phyloP scores from a whole-genome alignment of 768 basidiomycete genomes.

The Termitomyces sp. region DNA sequence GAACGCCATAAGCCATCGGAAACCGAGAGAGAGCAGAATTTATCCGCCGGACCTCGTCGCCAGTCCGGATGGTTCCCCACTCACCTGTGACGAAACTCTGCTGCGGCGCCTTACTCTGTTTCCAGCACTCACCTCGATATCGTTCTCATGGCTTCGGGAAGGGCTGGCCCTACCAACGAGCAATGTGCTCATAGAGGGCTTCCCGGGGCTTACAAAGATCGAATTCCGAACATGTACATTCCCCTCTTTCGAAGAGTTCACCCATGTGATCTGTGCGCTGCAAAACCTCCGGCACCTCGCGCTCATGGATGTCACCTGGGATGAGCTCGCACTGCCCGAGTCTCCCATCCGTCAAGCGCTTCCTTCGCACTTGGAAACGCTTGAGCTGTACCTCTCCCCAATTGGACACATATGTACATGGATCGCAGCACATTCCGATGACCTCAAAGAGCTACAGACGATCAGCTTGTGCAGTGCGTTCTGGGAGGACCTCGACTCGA shows the following conservation, averaged over 20 bases:
- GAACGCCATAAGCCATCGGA: slow-evolving; percentile 15
- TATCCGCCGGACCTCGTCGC: slow-evolving; percentile 4
- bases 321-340: slow-evolving; percentile 9
- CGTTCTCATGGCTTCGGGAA: slow-evolving; percentile 15
- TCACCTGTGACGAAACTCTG: slow-evolving; percentile 10
- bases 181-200: slow-evolving; percentile 10
- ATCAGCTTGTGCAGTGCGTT: slow-evolving; percentile 17
- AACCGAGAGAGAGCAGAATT: slow-evolving; percentile 9
- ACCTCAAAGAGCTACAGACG: slow-evolving; percentile 10
- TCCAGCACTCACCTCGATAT: slow-evolving; percentile 13
- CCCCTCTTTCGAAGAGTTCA: slow-evolving; percentile 17
- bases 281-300: slow-evolving; percentile 16
- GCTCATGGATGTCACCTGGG: slow-evolving; percentile 22
- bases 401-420: slow-evolving; percentile 18
- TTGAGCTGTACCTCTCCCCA: slow-evolving; percentile 18
- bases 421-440: slow-evolving; percentile 13
- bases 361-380: slow-evolving; percentile 14
- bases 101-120: slow-evolving; percentile 12
- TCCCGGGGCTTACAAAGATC: slow-evolving; percentile 18
- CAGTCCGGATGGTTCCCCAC: background rate
- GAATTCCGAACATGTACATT: slow-evolving; percentile 23
- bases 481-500: slow-evolving; percentile 18
- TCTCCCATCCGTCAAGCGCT: slow-evolving; percentile 1
- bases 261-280: slow-evolving; percentile 17
- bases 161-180: slow-evolving; percentile 9